Percentiles rank a stretch among this genome's conserved stretches.
Conservation (phyloP, 495 filamentous ascomycete genomes). For the Glonium stellatum region DNA sequence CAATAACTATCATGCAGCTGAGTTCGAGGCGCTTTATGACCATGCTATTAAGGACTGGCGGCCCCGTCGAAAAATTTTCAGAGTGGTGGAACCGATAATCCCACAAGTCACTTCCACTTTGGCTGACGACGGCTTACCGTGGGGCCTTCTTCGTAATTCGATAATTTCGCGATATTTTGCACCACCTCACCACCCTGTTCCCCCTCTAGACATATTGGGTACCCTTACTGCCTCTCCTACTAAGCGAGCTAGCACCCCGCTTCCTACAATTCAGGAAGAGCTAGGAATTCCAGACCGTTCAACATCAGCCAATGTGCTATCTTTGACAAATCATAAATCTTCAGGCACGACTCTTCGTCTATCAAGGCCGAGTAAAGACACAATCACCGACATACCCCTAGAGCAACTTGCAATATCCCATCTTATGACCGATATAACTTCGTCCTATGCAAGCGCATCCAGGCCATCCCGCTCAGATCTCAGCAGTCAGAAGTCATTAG, state of each 20-base stretch:
- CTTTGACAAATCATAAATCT: background rate
- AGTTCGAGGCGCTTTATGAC: constrained; percentile 45
- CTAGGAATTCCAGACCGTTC: background rate
- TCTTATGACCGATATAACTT: background rate
- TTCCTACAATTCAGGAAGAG: constrained; percentile 2
- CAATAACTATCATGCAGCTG: constrained; percentile 33
- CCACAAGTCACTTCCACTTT: background rate
- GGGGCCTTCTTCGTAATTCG: background rate
- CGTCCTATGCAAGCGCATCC: background rate
- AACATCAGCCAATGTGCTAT: background rate
- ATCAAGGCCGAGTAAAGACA: background rate
- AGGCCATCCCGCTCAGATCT: background rate
- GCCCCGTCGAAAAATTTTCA: constrained; percentile 21
- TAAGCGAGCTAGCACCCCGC: background rate
- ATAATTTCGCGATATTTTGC: constrained; percentile 1
- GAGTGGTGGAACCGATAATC: constrained; percentile 25
- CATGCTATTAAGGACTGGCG: constrained; percentile 45
- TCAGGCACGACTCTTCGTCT: background rate
- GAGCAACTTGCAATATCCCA: background rate
- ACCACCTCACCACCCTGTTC: background rate
- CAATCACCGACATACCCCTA: background rate
- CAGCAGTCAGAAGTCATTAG: background rate
- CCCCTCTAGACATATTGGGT: background rate
- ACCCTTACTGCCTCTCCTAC: background rate
- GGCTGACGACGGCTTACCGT: background rate